A percentile compares a stretch with the other conserved stretches of the same genome.
Evolutionary conservation across 2,329 filamentous ascomycete genomes (phyloP).

Genomic region (Amylocarpus encephaloides): DNA sequence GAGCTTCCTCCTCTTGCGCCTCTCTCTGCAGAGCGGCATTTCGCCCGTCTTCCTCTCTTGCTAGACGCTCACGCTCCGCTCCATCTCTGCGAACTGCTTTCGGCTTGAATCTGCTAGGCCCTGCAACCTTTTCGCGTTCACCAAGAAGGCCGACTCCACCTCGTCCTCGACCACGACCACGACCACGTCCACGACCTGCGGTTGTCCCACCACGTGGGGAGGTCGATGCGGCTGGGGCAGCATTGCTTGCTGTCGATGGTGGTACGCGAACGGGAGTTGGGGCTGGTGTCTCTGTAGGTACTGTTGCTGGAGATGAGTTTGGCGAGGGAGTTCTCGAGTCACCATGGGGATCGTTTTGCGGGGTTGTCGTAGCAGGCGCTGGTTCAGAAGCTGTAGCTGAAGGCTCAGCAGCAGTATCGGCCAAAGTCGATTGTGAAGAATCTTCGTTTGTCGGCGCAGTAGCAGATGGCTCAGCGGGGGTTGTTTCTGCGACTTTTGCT

Average conservation of each 20-base stretch:
- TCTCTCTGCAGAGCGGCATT: conserved; percentile 2
- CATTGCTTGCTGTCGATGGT: background rate
- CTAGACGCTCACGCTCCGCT: conserved; percentile 22
- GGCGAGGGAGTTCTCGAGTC: conserved; percentile 19
- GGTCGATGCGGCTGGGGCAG: background rate
- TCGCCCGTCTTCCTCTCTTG: conserved; percentile 17
- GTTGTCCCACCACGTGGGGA: conserved; percentile 15
- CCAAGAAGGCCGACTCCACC: conserved; percentile 8
- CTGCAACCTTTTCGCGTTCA: conserved; percentile 6
- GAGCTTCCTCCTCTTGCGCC: conserved; percentile 10
- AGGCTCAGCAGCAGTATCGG: no score
- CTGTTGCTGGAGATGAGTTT: conserved; percentile 25
- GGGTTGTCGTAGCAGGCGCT: conserved; percentile 9
- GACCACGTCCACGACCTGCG: conserved; percentile 9
- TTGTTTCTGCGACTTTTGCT: no score
- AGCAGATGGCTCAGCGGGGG: no score
- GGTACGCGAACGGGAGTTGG: conserved; percentile 23
- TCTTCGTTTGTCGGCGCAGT: no score
- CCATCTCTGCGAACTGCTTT: conserved; percentile 26
- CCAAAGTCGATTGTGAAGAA: no score
- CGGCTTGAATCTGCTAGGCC: conserved; percentile 30
- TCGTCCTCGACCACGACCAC: conserved; percentile 11
- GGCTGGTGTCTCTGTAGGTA: conserved; percentile 28
- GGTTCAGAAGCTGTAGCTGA: no score
- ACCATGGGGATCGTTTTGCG: conserved; percentile 10